phyloP scores from a whole-genome alignment of 805 yeast genomes.

The Cyberlindnera japonica region DNA sequence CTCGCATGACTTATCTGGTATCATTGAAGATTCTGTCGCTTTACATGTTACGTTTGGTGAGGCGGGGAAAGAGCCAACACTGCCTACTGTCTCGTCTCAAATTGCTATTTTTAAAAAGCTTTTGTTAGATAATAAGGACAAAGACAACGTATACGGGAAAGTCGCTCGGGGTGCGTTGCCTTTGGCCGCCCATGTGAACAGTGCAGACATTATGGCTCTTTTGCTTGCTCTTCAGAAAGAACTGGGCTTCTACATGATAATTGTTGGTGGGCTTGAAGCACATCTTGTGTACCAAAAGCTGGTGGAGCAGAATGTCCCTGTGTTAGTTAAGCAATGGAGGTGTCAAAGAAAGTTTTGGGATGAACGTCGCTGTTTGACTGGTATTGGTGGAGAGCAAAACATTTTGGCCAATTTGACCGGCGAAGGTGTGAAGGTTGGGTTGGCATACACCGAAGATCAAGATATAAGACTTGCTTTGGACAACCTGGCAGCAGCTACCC shows the following conservation, averaged over 20 bases:
- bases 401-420: slow-evolving; percentile 5
- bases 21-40: slow-evolving; percentile 6
- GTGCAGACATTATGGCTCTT: slow-evolving; percentile 5
- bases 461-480: slow-evolving; percentile 9
- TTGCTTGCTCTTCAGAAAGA: slow-evolving; percentile 3
- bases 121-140: background rate
- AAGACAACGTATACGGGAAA: slow-evolving; percentile 5
- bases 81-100: slow-evolving; percentile 9
- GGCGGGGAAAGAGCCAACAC: slow-evolving; percentile 2
- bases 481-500: slow-evolving; percentile 4
- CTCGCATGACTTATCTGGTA: background rate
- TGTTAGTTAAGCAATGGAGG: slow-evolving; percentile 7
- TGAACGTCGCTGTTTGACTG: slow-evolving; percentile 10
- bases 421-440: slow-evolving; percentile 5
- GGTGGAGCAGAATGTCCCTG: slow-evolving; percentile 3
- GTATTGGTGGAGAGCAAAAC: slow-evolving; percentile 9
- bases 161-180: slow-evolving; percentile 8
- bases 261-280: slow-evolving; percentile 9
- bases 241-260: slow-evolving; percentile 2
- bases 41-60: slow-evolving; percentile 9
- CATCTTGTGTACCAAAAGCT: slow-evolving; percentile 4
- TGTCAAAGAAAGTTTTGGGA: slow-evolving; percentile 13
- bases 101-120: slow-evolving; percentile 2
- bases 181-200: slow-evolving; percentile 8
- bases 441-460: slow-evolving; percentile 9